A percentile compares a stretch with the other conserved stretches of the same genome.
phyloP scores from a whole-genome alignment of 345 rosid genomes.

The Salix dunnii region DNA sequence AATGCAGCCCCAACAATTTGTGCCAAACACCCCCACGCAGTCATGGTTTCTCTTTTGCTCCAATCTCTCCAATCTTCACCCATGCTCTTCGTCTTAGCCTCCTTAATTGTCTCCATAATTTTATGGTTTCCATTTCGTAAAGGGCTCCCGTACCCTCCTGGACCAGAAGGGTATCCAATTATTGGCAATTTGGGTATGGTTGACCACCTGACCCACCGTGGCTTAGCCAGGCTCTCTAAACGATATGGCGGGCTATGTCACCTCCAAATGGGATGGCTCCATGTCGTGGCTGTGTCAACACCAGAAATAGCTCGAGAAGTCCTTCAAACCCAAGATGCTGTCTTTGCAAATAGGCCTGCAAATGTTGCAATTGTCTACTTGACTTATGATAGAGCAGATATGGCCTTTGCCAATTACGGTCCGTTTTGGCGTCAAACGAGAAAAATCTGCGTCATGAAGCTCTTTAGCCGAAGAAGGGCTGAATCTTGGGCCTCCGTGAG shows the following conservation, averaged over 20 bases:
- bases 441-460: constrained; percentile 28
- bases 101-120: not conserved
- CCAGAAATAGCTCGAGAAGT: constrained; percentile 23
- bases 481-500: constrained; percentile 29
- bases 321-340: constrained; percentile 24
- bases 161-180: constrained; percentile 19
- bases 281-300: constrained; percentile 16
- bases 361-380: constrained; percentile 21
- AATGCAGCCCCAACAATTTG: not conserved
- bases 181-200: constrained; percentile 18
- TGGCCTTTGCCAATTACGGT: constrained; percentile 33
- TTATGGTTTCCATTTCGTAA: not conserved
- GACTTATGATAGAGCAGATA: constrained; percentile 27
- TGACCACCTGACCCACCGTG: constrained; percentile 27
- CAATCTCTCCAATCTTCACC: not conserved
- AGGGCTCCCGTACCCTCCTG: constrained; percentile 10
- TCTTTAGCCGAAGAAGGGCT: constrained; percentile 25
- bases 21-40: not conserved
- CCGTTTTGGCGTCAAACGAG: constrained; percentile 32
- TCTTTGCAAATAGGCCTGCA: constrained; percentile 24
- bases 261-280: constrained; percentile 24
- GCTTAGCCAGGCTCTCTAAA: constrained; percentile 17
- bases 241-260: constrained; percentile 19
- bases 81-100: not conserved
- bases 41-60: constrained; percentile 3